Evolutionary conservation across 2,329 filamentous ascomycete genomes (phyloP).

Genomic region (Rutstroemia sp.): DNA sequence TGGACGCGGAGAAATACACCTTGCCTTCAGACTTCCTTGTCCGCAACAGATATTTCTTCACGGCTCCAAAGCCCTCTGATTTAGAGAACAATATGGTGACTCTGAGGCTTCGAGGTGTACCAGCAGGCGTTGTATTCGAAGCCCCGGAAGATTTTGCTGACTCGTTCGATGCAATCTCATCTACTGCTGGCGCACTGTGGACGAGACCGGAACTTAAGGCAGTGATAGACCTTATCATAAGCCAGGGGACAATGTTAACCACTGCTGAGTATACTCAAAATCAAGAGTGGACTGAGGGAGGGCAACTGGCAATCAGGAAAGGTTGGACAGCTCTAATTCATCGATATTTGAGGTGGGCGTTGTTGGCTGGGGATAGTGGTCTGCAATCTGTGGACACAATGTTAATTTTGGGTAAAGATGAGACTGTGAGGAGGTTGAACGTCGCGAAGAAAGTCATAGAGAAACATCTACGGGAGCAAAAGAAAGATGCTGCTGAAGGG

Average conservation of each 20-base stretch:
- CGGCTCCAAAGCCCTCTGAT: conserved; percentile 22
- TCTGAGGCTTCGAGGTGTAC: conserved; percentile 17
- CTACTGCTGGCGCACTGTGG: conserved; percentile 16
- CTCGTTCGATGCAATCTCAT: conserved; percentile 12
- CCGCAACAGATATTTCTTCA: conserved; percentile 53
- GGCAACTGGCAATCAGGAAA: conserved; percentile 14
- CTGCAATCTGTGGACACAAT: conserved; percentile 46
- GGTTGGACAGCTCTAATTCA: conserved; percentile 41
- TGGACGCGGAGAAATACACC: conserved; percentile 47
- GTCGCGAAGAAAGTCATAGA: conserved; percentile 15
- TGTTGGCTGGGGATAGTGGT: conserved; percentile 45
- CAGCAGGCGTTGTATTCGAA: not conserved
- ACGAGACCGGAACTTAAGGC: conserved; percentile 7
- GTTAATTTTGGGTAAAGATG: conserved; percentile 45
- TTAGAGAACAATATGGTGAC: conserved; percentile 13
- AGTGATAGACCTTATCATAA: not conserved
- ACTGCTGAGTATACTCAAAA: not conserved
- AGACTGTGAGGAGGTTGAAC: conserved; percentile 36
- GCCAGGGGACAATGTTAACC: conserved; percentile 4
- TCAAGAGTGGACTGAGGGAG: not conserved
- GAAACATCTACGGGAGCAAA: not conserved
- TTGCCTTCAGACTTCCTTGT: conserved; percentile 47
- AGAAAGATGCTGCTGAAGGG: not conserved
- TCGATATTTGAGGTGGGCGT: conserved; percentile 48
- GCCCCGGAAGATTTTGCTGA: not conserved